phyloP scores from a whole-genome alignment of 768 basidiomycete species.

The Lactarius akahatsu region DNA sequence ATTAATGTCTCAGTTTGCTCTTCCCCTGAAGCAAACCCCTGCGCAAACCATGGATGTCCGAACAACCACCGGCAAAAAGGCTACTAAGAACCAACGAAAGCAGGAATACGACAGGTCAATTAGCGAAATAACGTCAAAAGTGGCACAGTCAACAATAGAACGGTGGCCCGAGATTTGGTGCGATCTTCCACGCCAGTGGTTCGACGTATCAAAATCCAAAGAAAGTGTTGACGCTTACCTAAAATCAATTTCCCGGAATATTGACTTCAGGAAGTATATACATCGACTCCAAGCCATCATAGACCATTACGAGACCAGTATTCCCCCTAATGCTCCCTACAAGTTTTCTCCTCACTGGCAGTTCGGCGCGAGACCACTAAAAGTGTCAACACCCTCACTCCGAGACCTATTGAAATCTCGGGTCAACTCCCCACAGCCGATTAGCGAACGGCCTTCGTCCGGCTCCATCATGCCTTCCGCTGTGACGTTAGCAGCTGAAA shows the following conservation, averaged over 20 bases:
- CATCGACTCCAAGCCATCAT: background rate
- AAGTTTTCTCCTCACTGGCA: background rate
- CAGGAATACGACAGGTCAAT: background rate
- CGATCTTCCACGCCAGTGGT: background rate
- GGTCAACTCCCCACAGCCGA: background rate
- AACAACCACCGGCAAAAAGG: no score
- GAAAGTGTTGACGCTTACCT: background rate
- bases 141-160: background rate
- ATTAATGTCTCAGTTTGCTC: background rate
- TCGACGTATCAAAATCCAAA: background rate
- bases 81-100: background rate
- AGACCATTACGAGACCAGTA: background rate
- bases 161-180: background rate
- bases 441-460: background rate
- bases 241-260: background rate
- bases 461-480: background rate
- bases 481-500: background rate
- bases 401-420: constrained; percentile 1
- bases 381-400: background rate
- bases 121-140: background rate
- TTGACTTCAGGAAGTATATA: background rate
- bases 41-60: background rate
- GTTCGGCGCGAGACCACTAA: background rate
- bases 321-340: background rate
- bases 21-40: background rate